Evolutionary conservation across 208 protist genomes (phyloP), one percentile per base, ranked within the genome.

Genomic region (Trypanosoma platydactyli): DNA sequence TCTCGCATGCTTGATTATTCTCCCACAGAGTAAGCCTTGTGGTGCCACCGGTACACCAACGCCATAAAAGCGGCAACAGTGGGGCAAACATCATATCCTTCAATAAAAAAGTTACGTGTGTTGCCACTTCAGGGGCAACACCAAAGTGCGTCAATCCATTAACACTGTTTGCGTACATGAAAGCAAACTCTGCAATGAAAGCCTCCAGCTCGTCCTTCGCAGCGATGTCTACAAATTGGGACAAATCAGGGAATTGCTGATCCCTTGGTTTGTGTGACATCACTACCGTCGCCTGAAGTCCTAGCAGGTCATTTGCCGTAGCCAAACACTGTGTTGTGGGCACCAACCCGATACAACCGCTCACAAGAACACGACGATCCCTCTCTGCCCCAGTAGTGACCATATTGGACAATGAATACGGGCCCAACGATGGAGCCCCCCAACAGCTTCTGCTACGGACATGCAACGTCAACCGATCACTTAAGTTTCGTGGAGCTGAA

Each of bases 361-460:
- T 75, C 44, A 83, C 65, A 25, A 85, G 54, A 1, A 68, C 33
- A 35, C 48, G 40, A 0, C 76, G 61, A n/a, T 68, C 61, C 12
- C 33, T 52, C 30, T 35, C 25, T 38, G 53, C 13, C 1, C 33
- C 33, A 38, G 33, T 38, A 9, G 20, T 58, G 3, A 87, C 58
- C 27, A 33, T 18, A n/a, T 76, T 81, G 1, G 81, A 83, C 71
- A 97, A 82, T 0, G 92, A 83, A 58, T 95, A 94, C 13, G 92
- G 91, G 5, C 95, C 94, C 29, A 88, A 76, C 20, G 72, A 80
- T 5, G 89, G 87, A 5, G 96, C 76, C 6, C 91, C 94, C 93
- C 94, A 98, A 66, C 94, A 86, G 41, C 82, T 95, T 30, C 90
- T 77, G 49, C 93, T 97, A 74, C 97, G 90, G 45, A 95, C 87